Evolutionary conservation across 495 filamentous ascomycete species (phyloP), one percentile per base, ranked within the genome.

Genomic region (Penicillium atrosanguineum): DNA sequence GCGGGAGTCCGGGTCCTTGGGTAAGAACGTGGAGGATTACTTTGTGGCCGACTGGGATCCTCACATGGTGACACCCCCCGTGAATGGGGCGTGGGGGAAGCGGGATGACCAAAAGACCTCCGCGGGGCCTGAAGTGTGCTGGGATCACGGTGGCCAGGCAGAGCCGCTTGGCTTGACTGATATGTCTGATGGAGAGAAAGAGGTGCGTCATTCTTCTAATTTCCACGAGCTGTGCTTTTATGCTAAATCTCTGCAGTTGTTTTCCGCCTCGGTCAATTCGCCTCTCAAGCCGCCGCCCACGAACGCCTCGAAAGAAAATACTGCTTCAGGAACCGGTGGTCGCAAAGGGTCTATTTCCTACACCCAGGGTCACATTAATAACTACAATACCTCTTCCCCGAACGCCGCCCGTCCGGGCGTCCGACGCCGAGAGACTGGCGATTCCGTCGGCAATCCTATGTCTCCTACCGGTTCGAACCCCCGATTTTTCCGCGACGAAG

Each of bases 181-280:
- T 46, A 86, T 96, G 85, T 85, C 84, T 16, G 79, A 88, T 12
- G 86, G 90, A 49, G 94, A 98, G 75, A 87, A 81, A 66, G 87
- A 93, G 77, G 90, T 93, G 37, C 38, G 58, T 62, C 40, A 19
- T 49, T 63, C 23, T 42, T 56, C 45, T 18, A 48, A 26, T 44
- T 15, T 42, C 50, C 14, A 42, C 49, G 43, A 46, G 38, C 31
- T 29, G 46, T 41, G 16, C 28, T 51, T 20, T 52, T 25, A 40
- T 60, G 19, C 51, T 63, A 43, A 60, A 72, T 44, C 38, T 45
- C 45, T 48, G 26, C 58, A 91, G 84, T 73, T 88, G 46, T 96
- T 97, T 70, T 71, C 86, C 28, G 79, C 80, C 39, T 92, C 93
- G 44, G 89, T 98, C 59, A 98, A 97, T 67, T 97, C 94, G 14